Evolutionary conservation across 352 stramenopile species (phyloP), one percentile per base, ranked within the genome.

Genomic region (Phytophthora cajani): DNA sequence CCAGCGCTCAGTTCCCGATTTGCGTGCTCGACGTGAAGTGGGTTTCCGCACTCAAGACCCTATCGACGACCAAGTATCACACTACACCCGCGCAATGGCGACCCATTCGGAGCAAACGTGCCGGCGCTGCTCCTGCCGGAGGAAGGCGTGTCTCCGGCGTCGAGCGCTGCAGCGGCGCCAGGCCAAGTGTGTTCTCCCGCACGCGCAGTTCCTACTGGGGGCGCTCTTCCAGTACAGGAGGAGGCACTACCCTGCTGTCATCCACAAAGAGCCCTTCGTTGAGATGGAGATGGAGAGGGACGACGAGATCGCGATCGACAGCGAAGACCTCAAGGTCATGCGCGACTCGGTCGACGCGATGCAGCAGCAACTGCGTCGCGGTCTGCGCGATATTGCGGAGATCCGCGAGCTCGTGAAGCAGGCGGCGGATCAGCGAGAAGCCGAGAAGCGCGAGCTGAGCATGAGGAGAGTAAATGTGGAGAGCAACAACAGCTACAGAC

Each of bases 281-380:
- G 27, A 58, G 10, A 46, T 56, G 57, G 47, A 58, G 10, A 33
- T 56, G 57, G 47, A 69, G 12, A 12, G 9, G 12, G 46, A 62
- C 21, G 64, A 74, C 25, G 69, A 72, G 44, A 19, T 71, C 50
- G n/a, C 40, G 2, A 62, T 80, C 33, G 52, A 58, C 27, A 62
- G 19, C 46, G 49, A 71, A 1, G 66, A 76, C 63, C 7, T 81
- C 7, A 60, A 67, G 11, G 23, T 38, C 50, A 78, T 81, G 66
- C 62, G 59, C 30, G 58, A 71, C 49, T 78, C 70, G 11, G 67
- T 81, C 17, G 17, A 76, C 25, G 25, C 47, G 8, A 81, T 81
- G 74, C 70, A 76, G 59, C 58, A 64, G 23, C 70, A 78, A 55
- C 32, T 81, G n/a, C 64, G 51, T 46, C 70, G 64, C 17, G 74